Evolutionary conservation across 1,284 basidiomycete genomes (phyloP), one percentile per base, ranked within the genome.

Genomic region (Ustilago lituana): DNA sequence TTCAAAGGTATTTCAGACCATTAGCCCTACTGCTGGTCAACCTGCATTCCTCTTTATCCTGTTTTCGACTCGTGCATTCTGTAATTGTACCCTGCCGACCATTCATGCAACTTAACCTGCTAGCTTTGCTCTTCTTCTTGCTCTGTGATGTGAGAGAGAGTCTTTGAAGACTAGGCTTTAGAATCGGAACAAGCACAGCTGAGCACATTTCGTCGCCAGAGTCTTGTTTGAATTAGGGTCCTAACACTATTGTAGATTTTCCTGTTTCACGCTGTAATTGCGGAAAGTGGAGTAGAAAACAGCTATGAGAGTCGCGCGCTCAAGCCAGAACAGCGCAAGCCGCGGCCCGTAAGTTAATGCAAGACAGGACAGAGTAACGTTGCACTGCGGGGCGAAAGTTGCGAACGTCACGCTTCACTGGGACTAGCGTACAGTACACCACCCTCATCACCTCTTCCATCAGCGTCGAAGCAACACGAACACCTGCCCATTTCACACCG

Each of bases 41-140:
- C 19, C 20, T n/a, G 41, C 19, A 38, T 31, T 27, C 17, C 12
- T 17, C 26, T 20, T 11, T n/a, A n/a, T 20, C 5, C 26, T 27
- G 19, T 24, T 29, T 24, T 24, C 10, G 11, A 5, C 20, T 20
- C 10, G 10, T 40, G 37, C 46, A 54, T 45, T 38, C 22, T 63
- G 60, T 63, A 56, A 35, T 63, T 63, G 60, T 63, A 63, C 27
- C 46, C 24, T 32, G 29, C 23, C 51, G 49, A 49, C 31, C 20
- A 12, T 12, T 29, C n/a, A n/a, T n/a, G n/a, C n/a, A n/a, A n/a
- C n/a, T n/a, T n/a, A n/a, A 19, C n/a, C 17, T 17, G 2, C 14
- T 37, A 32, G 7, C 29, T 7, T 22, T 32, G 19, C 20, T 22
- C 26, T 5, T 36, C 17, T n/a, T n/a, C n/a, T n/a, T 31, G 17